Conservation (phyloP, 176 grass and related monocot genomes). For the Stipa capillata region DNA sequence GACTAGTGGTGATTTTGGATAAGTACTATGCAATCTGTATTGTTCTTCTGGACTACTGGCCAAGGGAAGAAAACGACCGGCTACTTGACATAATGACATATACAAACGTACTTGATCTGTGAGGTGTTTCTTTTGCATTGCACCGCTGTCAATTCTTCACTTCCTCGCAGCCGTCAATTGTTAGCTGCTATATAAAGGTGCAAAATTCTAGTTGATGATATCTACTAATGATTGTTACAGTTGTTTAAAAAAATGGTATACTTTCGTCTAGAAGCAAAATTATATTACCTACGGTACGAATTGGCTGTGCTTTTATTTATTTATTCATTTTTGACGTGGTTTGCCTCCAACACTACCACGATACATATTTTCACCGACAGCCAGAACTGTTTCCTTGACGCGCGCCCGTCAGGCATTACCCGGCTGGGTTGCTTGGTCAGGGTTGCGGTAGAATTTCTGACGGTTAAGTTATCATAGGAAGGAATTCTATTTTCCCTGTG, state of each 20-base stretch:
- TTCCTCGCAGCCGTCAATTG: not conserved
- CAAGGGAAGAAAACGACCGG: not conserved
- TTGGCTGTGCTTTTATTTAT: too few relatives aligned
- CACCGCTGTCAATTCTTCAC: not conserved
- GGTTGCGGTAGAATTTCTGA: too few relatives aligned
- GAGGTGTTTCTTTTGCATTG: not conserved
- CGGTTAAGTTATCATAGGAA: too few relatives aligned
- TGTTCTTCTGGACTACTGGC: not conserved
- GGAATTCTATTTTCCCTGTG: too few relatives aligned
- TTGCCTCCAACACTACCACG: too few relatives aligned
- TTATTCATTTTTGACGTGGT: too few relatives aligned
- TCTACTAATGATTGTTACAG: not conserved
- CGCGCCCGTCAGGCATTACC: too few relatives aligned
- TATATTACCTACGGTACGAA: too few relatives aligned
- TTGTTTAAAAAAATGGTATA: not conserved
- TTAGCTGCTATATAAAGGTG: not conserved
- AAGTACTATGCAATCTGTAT: not conserved
- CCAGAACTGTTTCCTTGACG: too few relatives aligned
- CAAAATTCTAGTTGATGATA: not conserved
- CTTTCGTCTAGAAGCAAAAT: too few relatives aligned
- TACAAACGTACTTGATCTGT: not conserved
- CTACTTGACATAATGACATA: not conserved
- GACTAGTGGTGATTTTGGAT: slow-evolving; percentile 6
- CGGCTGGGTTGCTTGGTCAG: too few relatives aligned
- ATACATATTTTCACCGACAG: too few relatives aligned